A percentile compares a stretch with the other conserved stretches of the same genome.
Evolutionary conservation across 305 asterid genomes (phyloP).

Genomic region (Caryopteris hybrid): DNA sequence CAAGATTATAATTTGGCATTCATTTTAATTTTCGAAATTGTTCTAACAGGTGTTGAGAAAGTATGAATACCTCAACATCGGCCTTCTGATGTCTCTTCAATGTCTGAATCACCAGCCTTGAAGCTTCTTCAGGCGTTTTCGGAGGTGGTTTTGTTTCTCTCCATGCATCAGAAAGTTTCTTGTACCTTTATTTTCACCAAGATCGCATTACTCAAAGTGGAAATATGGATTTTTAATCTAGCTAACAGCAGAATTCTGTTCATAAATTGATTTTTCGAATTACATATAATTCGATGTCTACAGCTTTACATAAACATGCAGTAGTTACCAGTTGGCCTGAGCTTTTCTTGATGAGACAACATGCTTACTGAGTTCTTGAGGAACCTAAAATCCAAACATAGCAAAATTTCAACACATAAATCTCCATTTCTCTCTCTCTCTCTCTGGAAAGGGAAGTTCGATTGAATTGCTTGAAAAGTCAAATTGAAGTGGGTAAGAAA

Average conservation of each 20-base stretch:
- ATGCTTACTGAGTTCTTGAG: slow-evolving; percentile 64
- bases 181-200: slow-evolving; percentile 53
- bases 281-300: no score
- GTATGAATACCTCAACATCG: slow-evolving; percentile 69
- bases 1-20: slow-evolving; percentile 13
- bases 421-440: no score
- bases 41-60: background rate
- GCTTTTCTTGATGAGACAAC: slow-evolving; percentile 87
- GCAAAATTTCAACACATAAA: background rate
- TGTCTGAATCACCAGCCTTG: slow-evolving; percentile 72
- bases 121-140: slow-evolving; percentile 72
- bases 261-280: no score
- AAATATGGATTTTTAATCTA: background rate
- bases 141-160: slow-evolving; percentile 87
- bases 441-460: no score
- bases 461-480: no score
- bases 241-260: background rate
- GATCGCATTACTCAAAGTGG: background rate
- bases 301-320: background rate
- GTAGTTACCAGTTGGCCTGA: slow-evolving; percentile 75
- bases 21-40: background rate
- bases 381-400: slow-evolving; percentile 45
- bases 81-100: slow-evolving; percentile 81
- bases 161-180: slow-evolving; percentile 84
- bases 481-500: background rate